phyloP scores from a whole-genome alignment of 768 basidiomycete species.

The Mycena metata region DNA sequence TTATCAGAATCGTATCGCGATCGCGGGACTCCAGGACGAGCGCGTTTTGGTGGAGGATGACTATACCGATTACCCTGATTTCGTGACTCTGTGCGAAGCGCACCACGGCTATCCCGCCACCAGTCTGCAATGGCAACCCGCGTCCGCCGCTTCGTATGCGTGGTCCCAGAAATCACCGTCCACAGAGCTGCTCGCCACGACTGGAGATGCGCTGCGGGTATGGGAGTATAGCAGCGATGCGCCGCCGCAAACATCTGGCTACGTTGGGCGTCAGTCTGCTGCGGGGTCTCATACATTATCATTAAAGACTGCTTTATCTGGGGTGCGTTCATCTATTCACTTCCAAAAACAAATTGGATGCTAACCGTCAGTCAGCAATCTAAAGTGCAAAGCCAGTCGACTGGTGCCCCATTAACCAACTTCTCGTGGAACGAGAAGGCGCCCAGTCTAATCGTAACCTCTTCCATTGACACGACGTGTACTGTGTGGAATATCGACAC shows the following conservation, averaged over 20 bases:
- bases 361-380: conserved; percentile 69
- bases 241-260: conserved; percentile 67
- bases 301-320: conserved; percentile 83
- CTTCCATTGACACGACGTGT: conserved; percentile 98
- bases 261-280: conserved; percentile 76
- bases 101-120: conserved; percentile 95
- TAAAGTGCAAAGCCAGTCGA: conserved; percentile 87
- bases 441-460: conserved; percentile 93
- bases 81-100: conserved; percentile 86
- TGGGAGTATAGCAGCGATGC: conserved; percentile 89
- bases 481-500: conserved; percentile 99
- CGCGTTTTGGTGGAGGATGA: conserved; percentile 90
- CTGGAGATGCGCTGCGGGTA: conserved; percentile 91
- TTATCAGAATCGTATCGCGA: conserved; percentile 84
- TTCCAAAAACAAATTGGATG: not conserved
- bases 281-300: conserved; percentile 73
- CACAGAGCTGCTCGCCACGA: conserved; percentile 92
- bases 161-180: conserved; percentile 78
- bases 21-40: conserved; percentile 86
- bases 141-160: conserved; percentile 68
- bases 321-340: conserved; percentile 64
- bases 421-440: conserved; percentile 98
- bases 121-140: conserved; percentile 93
- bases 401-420: conserved; percentile 92
- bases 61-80: conserved; percentile 86